Percentiles rank a stretch among this genome's conserved stretches.
Evolutionary conservation across 2,329 filamentous ascomycete species (phyloP).

Genomic region (Xenoacremonium recifei): DNA sequence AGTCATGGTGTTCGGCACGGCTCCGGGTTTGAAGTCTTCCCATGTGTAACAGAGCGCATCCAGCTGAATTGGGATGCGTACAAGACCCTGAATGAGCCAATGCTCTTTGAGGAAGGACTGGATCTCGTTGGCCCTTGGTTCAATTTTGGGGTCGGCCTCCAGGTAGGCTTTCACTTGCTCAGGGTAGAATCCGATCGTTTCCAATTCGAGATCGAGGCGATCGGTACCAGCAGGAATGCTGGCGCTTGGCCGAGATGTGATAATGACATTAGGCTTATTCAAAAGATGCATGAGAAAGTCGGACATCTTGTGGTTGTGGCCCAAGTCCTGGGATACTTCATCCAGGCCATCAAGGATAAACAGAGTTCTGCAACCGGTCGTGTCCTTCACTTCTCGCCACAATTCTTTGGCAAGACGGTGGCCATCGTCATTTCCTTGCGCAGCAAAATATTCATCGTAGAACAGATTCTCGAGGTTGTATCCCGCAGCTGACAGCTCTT

Average conservation of each 20-base stretch:
- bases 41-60: constrained; percentile 43
- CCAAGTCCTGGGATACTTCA: constrained; percentile 32
- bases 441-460: constrained; percentile 27
- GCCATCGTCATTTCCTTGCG: constrained; percentile 2
- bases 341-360: constrained; percentile 44
- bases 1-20: constrained; percentile 35
- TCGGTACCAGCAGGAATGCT: constrained; percentile 8
- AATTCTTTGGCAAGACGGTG: constrained; percentile 14
- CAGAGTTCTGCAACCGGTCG: constrained; percentile 24
- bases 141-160: constrained; percentile 4
- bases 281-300: constrained; percentile 29
- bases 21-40: constrained; percentile 16
- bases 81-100: constrained; percentile 32
- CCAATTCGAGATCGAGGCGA: constrained; percentile 34
- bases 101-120: constrained; percentile 31
- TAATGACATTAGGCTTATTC: constrained; percentile 33
- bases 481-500: constrained; percentile 8
- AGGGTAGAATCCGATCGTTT: constrained; percentile 38
- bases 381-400: constrained; percentile 2
- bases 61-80: constrained; percentile 43
- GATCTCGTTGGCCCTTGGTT: constrained; percentile 20
- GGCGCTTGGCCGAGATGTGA: constrained; percentile 37
- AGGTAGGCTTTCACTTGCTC: constrained; percentile 35
- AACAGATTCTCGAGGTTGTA: constrained; percentile 27
- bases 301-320: constrained; percentile 7